phyloP scores from a whole-genome alignment of 305 asterid genomes.

The Lippia alba region DNA sequence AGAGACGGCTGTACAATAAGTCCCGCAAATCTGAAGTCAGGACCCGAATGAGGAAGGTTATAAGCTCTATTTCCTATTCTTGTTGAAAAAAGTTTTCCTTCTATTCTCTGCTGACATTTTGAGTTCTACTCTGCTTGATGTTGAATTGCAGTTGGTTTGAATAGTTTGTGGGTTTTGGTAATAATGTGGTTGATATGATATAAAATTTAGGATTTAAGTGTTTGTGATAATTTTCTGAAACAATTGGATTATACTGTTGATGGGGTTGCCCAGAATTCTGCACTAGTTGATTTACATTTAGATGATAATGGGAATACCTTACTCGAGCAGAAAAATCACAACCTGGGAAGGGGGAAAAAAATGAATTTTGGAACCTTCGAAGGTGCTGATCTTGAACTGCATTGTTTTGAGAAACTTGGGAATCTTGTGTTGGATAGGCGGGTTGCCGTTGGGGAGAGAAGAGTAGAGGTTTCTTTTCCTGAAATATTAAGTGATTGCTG shows the following conservation, averaged over 20 bases:
- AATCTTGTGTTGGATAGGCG: neutral
- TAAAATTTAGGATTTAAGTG: neutral
- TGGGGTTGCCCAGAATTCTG: neutral
- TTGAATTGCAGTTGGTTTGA: neutral
- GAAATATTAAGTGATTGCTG: neutral
- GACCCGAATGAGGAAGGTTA: slow-evolving; percentile 94
- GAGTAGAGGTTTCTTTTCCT: slow-evolving; percentile 1
- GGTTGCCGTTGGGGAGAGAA: neutral
- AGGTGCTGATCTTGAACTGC: neutral
- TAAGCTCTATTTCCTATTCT: slow-evolving; percentile 8
- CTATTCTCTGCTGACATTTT: neutral
- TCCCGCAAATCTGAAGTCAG: slow-evolving; percentile 76
- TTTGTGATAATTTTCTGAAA: neutral
- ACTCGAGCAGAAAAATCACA: neutral
- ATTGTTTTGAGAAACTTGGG: neutral
- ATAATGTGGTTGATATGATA: neutral
- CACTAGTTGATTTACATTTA: neutral
- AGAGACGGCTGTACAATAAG: slow-evolving; percentile 77
- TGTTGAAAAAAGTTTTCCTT: neutral
- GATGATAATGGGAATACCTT: slow-evolving; percentile 1
- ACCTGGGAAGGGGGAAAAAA: neutral
- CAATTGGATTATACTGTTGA: neutral
- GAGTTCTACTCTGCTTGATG: slow-evolving; percentile 9
- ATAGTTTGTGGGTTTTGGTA: neutral
- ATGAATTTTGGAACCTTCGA: neutral